phyloP scores from a whole-genome alignment of 495 filamentous ascomycete species.

The Tuber borchii region DNA sequence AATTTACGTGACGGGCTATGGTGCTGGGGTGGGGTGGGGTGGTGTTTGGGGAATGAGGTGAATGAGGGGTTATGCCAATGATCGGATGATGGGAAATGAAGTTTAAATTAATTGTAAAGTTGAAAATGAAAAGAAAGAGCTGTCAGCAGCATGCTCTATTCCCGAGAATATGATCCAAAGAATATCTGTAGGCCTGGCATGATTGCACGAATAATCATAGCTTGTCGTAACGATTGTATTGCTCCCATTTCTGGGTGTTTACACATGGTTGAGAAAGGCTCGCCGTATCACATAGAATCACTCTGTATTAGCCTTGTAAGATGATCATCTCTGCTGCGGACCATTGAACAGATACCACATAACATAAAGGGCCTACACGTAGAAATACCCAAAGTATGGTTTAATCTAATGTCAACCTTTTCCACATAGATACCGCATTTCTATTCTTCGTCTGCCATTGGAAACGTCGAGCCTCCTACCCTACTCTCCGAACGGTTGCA shows the following conservation, averaged over 20 bases:
- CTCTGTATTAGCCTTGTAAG: background rate
- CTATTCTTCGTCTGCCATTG: background rate
- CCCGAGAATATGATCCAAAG: background rate
- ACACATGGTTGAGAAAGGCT: background rate
- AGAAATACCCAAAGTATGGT: background rate
- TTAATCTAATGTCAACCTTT: background rate
- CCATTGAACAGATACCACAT: no score
- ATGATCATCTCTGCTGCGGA: no score
- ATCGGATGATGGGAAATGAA: background rate
- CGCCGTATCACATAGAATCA: background rate
- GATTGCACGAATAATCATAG: background rate
- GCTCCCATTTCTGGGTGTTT: background rate
- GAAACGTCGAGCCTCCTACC: no score
- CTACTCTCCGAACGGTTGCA: no score
- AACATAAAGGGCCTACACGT: no score
- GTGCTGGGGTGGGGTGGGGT: background rate
- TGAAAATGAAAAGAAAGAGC: constrained; percentile 1
- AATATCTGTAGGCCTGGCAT: background rate
- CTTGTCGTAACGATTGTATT: background rate
- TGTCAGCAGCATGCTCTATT: background rate
- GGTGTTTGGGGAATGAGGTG: background rate
- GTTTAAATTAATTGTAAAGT: background rate
- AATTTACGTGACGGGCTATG: background rate
- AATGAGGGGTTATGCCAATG: background rate
- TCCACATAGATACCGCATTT: background rate